Evolutionary conservation across 805 yeast genomes (phyloP).

Genomic region (Yarrowia divulgata): DNA sequence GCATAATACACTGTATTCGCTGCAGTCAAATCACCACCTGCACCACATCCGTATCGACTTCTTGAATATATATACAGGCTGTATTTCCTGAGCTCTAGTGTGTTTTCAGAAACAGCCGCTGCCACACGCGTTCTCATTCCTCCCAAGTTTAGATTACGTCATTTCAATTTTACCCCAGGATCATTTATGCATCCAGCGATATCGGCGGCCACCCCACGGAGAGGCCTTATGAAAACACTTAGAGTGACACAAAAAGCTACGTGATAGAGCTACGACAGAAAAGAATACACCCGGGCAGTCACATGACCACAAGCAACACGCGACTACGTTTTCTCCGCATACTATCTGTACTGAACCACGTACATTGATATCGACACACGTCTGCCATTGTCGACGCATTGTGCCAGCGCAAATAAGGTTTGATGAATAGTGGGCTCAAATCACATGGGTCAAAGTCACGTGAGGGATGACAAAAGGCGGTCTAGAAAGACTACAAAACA

Average conservation of each 20-base stretch:
- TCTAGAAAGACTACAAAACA: no score
- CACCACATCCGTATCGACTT: no score
- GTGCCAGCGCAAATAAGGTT: neutral
- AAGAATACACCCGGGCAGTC: no score
- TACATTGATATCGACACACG: neutral
- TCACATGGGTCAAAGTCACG: conserved; percentile 1
- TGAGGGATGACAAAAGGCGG: neutral
- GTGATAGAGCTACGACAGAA: neutral
- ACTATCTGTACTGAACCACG: no score
- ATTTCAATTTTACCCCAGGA: conserved; percentile 8
- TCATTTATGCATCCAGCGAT: conserved; percentile 9
- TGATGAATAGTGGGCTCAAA: neutral
- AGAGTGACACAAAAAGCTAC: neutral
- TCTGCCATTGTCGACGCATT: neutral
- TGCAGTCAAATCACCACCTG: neutral
- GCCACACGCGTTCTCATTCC: neutral
- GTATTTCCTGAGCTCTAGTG: no score
- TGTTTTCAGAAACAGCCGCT: no score
- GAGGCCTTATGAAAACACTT: no score
- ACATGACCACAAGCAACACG: neutral
- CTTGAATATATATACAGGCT: no score
- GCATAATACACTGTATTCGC: no score
- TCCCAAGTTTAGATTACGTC: conserved; percentile 7
- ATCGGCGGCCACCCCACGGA: conserved; percentile 13
- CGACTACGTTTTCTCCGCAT: no score